Conservation (phyloP, 768 basidiomycete genomes). For the Podaxis sp. region DNA sequence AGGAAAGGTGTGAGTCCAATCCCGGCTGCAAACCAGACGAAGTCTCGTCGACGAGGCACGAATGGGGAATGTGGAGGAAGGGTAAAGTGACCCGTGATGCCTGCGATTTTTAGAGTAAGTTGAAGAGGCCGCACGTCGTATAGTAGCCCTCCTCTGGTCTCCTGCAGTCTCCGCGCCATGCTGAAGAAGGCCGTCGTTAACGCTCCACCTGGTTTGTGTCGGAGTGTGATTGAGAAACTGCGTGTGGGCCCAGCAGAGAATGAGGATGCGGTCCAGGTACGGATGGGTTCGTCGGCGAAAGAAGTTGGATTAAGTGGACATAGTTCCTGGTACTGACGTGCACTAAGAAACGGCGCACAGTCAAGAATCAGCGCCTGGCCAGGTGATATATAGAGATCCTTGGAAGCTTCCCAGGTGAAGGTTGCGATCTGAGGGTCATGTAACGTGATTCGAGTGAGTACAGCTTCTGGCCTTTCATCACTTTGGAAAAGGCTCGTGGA, state of each 20-base stretch:
- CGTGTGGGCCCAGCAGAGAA: slow-evolving; percentile 17
- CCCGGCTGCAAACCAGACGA: slow-evolving; percentile 62
- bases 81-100: slow-evolving; percentile 54
- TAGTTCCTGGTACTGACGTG: slow-evolving; percentile 51
- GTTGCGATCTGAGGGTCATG: slow-evolving; percentile 53
- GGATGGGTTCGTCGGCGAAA: slow-evolving; percentile 60
- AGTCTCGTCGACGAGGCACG: slow-evolving; percentile 19
- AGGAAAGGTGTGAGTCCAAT: slow-evolving; percentile 68
- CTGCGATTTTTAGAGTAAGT: slow-evolving; percentile 46
- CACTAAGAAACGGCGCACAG: slow-evolving; percentile 49
- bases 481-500: slow-evolving; percentile 27
- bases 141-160: slow-evolving; percentile 40
- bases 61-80: slow-evolving; percentile 21
- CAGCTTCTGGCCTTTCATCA: slow-evolving; percentile 29
- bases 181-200: slow-evolving; percentile 56
- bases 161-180: slow-evolving; percentile 42
- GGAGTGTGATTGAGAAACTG: slow-evolving; percentile 51
- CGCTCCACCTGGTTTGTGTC: slow-evolving; percentile 49
- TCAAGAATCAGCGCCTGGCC: slow-evolving; percentile 62
- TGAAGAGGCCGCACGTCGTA: slow-evolving; percentile 37
- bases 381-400: slow-evolving; percentile 33
- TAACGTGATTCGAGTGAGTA: slow-evolving; percentile 38
- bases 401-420: slow-evolving; percentile 45
- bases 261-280: slow-evolving; percentile 64
- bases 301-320: slow-evolving; percentile 40